These are phyloP conservation scores for Aspergillus transmontanensis DNA, from an alignment of 2,329 filamentous ascomycete species.

Conservation along the genomic window DNA sequence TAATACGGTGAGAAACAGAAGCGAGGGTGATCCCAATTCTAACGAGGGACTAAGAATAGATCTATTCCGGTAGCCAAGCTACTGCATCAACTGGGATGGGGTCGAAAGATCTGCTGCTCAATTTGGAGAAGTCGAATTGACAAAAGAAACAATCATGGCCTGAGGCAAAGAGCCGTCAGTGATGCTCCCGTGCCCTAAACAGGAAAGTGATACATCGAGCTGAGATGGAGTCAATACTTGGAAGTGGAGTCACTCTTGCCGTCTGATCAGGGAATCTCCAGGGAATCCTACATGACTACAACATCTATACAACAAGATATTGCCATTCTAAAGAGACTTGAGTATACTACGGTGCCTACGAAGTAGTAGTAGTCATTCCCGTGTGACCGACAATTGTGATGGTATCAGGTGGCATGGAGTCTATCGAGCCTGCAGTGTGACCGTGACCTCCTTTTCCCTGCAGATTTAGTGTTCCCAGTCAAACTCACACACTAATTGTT, in stretches of 20 bases:
- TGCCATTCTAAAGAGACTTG: neutral
- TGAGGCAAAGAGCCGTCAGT: neutral
- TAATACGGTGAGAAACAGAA: neutral
- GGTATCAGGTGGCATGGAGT: conserved; percentile 20
- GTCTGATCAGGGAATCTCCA: neutral
- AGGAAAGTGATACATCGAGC: neutral
- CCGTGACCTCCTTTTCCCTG: conserved; percentile 2
- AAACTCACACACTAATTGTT: neutral
- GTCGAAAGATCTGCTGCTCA: neutral
- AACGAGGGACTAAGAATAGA: neutral
- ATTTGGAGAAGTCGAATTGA: neutral
- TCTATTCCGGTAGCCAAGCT: neutral
- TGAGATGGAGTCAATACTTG: neutral
- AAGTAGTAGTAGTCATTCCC: neutral
- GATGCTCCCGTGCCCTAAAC: neutral
- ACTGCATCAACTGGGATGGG: neutral
- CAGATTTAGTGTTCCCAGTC: neutral
- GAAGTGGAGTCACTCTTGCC: neutral
- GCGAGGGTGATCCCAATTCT: neutral
- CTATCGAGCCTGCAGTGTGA: neutral
- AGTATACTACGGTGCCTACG: neutral
- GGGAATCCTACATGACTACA: neutral
- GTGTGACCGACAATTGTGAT: conserved; percentile 21
- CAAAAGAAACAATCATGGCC: neutral
- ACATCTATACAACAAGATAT: neutral